phyloP scores from a whole-genome alignment of 345 rosid species.

The Lumnitzera racemosa region DNA sequence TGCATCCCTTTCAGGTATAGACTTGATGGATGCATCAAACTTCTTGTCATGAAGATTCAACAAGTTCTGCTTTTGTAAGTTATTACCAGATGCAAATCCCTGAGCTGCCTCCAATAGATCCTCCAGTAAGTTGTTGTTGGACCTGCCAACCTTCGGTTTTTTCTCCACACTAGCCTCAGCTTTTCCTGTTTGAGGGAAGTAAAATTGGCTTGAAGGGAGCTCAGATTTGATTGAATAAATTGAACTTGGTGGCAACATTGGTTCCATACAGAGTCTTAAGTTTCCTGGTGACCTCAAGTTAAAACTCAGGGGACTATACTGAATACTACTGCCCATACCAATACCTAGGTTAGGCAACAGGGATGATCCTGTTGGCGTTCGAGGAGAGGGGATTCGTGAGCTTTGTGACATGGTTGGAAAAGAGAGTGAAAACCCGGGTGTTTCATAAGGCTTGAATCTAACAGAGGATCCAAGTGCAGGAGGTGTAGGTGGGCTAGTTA shows the following conservation, averaged over 20 bases:
- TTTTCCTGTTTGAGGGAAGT: constrained; percentile 15
- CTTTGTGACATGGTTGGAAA: not conserved
- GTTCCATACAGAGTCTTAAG: constrained; percentile 21
- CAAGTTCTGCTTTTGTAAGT: constrained; percentile 10
- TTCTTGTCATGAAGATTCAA: constrained; percentile 15
- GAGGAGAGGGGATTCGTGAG: too few relatives aligned
- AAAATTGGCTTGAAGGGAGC: constrained; percentile 73
- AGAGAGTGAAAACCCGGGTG: constrained; percentile 3
- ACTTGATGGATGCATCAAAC: constrained; percentile 3
- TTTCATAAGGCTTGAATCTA: not conserved
- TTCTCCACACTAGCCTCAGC: constrained; percentile 6
- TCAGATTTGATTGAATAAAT: constrained; percentile 35
- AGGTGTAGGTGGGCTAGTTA: constrained; percentile 25
- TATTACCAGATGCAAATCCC: constrained; percentile 24
- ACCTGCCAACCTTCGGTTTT: constrained; percentile 8
- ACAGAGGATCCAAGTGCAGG: constrained; percentile 26
- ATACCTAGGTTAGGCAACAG: not conserved
- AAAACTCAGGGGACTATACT: constrained; percentile 8
- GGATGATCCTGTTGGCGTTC: not conserved
- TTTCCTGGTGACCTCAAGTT: constrained; percentile 11
- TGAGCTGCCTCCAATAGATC: constrained; percentile 51
- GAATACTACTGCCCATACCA: constrained; percentile 4
- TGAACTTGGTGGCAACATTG: constrained; percentile 15
- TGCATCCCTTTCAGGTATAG: constrained; percentile 15
- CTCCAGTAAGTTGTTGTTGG: constrained; percentile 35